Base-by-base conservation (phyloP, 1,139 yeast genomes). In the Maudiozyma humilis region DNA sequence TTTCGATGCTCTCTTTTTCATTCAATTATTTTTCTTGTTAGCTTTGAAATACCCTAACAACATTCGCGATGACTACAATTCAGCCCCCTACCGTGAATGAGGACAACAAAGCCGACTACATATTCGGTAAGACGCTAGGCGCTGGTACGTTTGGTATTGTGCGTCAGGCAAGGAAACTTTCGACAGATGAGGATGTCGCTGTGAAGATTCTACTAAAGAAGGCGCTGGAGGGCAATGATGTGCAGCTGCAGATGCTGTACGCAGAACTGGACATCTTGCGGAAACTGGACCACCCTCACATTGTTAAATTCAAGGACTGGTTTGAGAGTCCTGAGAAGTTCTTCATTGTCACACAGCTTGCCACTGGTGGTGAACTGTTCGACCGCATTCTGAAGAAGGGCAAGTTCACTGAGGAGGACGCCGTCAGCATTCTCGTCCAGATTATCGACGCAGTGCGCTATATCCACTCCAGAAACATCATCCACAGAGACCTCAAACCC, bases 111-210 rank as follows among this genome's bases (percentile, higher is more conserved):
- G 62, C 71, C 37, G 71, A 73, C 48, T 86, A 83, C 57, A 72
- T 77, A 3, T 82, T 86, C 61, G 94, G 93, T 8, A 76, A 75
- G 51, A 83, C 93, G 0, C 67, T 88, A 15, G 96, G 96, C 5
- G 95, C 95, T 1, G 96, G 96, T 2, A 78, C 94, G 1, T 88
- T 84, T 67, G 96, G 96, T 30, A 82, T 86, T 17, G 96, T 88
- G 3, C 72, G 94, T 53, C 77, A 78, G 53, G 96, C 95, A 1
- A 69, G 79, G 40, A 73, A 75, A 54, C 66, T 69, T 47, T 63
- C 65, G 19, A 77, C 81, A 5, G 70, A 72, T 38, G 87, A 83
- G 52, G 79, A 83, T 46, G 95, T 86, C 16, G 96, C 96, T 1
- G 78, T 88, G 49, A 88, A 88, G 67, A 84, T 88, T 53, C 79